Percentiles rank a stretch among this genome's conserved stretches.
phyloP scores from a whole-genome alignment of 1,139 yeast species.

The Nakaseomyces glabratus region DNA sequence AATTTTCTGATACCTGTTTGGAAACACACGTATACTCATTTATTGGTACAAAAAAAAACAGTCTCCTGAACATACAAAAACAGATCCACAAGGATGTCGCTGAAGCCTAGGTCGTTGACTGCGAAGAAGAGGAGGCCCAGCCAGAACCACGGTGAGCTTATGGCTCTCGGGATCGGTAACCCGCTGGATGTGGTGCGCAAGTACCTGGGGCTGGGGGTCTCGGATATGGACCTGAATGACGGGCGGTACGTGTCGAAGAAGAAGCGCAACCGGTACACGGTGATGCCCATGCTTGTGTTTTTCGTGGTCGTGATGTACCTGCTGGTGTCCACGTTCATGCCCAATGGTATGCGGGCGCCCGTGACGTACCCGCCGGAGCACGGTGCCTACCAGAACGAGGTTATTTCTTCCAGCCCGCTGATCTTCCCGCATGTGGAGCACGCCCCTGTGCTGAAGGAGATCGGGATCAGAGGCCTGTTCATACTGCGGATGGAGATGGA shows the following conservation, averaged over 20 bases:
- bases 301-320: conserved; percentile 2
- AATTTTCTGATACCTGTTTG: no score
- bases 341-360: background rate
- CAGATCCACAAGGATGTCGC: background rate
- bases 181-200: conserved; percentile 1
- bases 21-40: no score
- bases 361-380: conserved; percentile 29
- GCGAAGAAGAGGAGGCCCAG: conserved; percentile 6
- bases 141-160: background rate
- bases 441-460: conserved; percentile 47
- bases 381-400: conserved; percentile 36
- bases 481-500: conserved; percentile 36
- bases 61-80: no score
- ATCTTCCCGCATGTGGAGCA: conserved; percentile 65
- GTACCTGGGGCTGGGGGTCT: background rate
- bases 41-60: no score
- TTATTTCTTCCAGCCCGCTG: conserved; percentile 42
- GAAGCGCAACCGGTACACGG: conserved; percentile 4
- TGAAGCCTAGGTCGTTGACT: conserved; percentile 3
- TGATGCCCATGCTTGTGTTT: conserved; percentile 5
- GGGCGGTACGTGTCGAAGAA: background rate
- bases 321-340: background rate
- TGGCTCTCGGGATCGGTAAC: background rate
- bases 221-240: conserved; percentile 1
- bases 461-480: conserved; percentile 46